These are phyloP conservation scores for Arthrobotrys musiformis DNA, from an alignment of 2,329 filamentous ascomycete species.

Conservation along the genomic window DNA sequence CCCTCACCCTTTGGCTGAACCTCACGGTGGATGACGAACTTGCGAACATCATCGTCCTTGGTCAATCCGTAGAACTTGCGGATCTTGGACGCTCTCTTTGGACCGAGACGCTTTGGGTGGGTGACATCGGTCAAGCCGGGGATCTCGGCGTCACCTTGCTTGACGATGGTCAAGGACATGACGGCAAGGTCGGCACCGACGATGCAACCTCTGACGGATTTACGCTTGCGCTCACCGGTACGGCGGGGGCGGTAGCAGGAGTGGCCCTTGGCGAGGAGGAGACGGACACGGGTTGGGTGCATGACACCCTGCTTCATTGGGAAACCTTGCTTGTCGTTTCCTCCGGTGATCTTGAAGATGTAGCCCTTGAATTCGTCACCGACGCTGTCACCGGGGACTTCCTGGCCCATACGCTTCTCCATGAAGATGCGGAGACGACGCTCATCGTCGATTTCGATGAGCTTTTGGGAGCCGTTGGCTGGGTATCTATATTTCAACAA, in stretches of 20 bases:
- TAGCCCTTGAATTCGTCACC: constrained; percentile 99
- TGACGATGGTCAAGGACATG: constrained; percentile 92
- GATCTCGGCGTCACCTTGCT: constrained; percentile 95
- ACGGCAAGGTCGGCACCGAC: constrained; percentile 95
- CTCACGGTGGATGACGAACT: constrained; percentile 99
- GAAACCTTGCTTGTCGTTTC: constrained; percentile 99
- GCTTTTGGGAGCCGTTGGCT: constrained; percentile 99
- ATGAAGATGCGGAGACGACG: constrained; percentile 99
- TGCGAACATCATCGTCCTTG: constrained; percentile 99
- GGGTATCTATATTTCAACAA: constrained; percentile 71
- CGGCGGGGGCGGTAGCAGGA: constrained; percentile 99
- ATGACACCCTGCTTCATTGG: constrained; percentile 99
- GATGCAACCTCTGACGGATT: constrained; percentile 99
- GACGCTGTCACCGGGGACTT: constrained; percentile 92
- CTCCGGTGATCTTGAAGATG: constrained; percentile 98
- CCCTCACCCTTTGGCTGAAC: constrained; percentile 97
- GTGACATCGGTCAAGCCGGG: constrained; percentile 97
- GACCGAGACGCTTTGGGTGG: constrained; percentile 98
- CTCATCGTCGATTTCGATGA: constrained; percentile 99
- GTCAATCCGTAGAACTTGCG: constrained; percentile 99
- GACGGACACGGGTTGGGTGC: constrained; percentile 97
- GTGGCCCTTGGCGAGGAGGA: constrained; percentile 92
- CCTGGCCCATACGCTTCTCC: constrained; percentile 85
- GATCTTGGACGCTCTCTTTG: constrained; percentile 99
- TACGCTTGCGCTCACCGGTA: constrained; percentile 98